Conservation (phyloP, 768 basidiomycete species). For the Tubosaeta sp. region DNA sequence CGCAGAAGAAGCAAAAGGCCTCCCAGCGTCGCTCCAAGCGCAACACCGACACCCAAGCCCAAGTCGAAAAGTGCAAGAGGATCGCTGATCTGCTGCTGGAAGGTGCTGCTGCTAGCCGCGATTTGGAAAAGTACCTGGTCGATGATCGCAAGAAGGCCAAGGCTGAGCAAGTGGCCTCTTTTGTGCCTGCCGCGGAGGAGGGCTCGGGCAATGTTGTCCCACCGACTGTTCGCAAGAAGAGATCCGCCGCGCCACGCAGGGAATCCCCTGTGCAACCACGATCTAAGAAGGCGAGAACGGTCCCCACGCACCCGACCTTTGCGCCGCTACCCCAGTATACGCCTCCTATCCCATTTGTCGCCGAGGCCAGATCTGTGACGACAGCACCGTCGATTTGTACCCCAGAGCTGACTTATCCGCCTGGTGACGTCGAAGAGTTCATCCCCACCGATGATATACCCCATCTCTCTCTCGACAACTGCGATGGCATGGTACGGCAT, state of each 20-base stretch:
- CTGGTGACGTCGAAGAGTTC: slow-evolving; percentile 17
- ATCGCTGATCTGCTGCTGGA: slow-evolving; percentile 34
- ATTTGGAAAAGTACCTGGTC: slow-evolving; percentile 21
- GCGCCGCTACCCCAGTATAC: background rate
- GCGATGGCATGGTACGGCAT: slow-evolving; percentile 17
- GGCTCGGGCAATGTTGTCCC: background rate
- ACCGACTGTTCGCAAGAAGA: slow-evolving; percentile 10
- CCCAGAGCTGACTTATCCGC: slow-evolving; percentile 17
- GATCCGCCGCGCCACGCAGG: background rate
- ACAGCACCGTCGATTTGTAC: slow-evolving; percentile 5
- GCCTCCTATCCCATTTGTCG: background rate
- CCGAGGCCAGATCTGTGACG: slow-evolving; percentile 2
- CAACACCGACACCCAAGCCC: slow-evolving; percentile 32
- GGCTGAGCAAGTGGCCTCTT: background rate
- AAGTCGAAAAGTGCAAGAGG: slow-evolving; percentile 37
- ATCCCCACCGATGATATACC: slow-evolving; percentile 36
- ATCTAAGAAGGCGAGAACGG: slow-evolving; percentile 6
- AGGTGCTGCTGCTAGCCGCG: slow-evolving; percentile 32
- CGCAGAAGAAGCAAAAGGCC: slow-evolving; percentile 25
- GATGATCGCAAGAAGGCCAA: slow-evolving; percentile 2
- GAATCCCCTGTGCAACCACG: slow-evolving; percentile 3
- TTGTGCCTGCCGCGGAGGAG: background rate
- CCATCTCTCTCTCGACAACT: slow-evolving; percentile 27
- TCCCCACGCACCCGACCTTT: background rate
- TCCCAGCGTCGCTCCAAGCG: slow-evolving; percentile 33